A percentile compares a stretch with the other conserved stretches of the same genome.
Conservation (phyloP, 208 protist species). For the Crithidia expoeki region DNA sequence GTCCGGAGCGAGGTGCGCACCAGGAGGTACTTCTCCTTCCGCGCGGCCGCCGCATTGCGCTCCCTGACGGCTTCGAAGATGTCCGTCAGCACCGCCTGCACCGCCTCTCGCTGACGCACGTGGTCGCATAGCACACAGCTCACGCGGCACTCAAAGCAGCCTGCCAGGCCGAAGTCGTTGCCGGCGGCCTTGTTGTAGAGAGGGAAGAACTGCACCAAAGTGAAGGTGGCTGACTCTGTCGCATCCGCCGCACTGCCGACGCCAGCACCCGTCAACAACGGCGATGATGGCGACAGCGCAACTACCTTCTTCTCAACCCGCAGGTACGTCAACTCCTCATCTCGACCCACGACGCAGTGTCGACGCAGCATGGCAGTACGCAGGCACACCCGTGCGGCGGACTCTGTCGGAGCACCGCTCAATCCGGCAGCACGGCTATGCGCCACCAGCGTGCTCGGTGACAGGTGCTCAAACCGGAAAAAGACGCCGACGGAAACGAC, state of each 20-base stretch:
- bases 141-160: constrained; percentile 77
- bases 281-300: neutral
- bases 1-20: constrained; percentile 21
- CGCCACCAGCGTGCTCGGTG: constrained; percentile 16
- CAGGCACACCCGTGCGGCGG: constrained; percentile 38
- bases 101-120: constrained; percentile 23
- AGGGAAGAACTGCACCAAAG: constrained; percentile 75
- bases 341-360: constrained; percentile 42
- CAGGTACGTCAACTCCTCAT: constrained; percentile 59
- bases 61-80: constrained; percentile 27
- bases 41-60: constrained; percentile 20
- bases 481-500: constrained; percentile 69
- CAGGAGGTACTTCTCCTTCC: constrained; percentile 31
- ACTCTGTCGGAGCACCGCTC: constrained; percentile 32
- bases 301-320: constrained; percentile 13
- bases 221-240: constrained; percentile 10
- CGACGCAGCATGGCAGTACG: constrained; percentile 41
- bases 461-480: constrained; percentile 44
- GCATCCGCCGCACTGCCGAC: neutral
- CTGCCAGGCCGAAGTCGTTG: constrained; percentile 43
- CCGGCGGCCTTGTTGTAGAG: constrained; percentile 30
- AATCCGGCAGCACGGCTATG: constrained; percentile 17
- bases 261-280: neutral
- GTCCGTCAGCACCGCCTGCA: constrained; percentile 28
- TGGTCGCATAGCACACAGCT: constrained; percentile 62